Conservation (phyloP, 495 filamentous ascomycete species). For the Penicillium paxilli region DNA sequence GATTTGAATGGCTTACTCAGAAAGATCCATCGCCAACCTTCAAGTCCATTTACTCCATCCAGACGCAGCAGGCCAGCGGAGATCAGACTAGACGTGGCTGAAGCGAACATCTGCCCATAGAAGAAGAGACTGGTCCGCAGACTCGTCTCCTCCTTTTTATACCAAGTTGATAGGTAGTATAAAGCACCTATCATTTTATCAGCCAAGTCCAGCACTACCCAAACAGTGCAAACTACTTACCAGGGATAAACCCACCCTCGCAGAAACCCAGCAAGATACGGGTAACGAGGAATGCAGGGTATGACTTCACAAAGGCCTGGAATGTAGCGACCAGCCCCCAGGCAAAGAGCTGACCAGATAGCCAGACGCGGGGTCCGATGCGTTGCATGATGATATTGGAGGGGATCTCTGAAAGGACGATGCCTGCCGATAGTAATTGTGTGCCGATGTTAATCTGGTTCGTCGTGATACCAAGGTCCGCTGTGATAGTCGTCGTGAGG, state of each 20-base stretch:
- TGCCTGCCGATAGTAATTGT: conserved; percentile 54
- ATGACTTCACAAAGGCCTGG: conserved; percentile 56
- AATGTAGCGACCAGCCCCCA: conserved; percentile 60
- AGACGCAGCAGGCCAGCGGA: conserved; percentile 53
- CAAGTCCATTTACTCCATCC: conserved; percentile 44
- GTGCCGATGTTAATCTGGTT: conserved; percentile 60
- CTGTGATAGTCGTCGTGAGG: conserved; percentile 50
- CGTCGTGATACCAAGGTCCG: conserved; percentile 54
- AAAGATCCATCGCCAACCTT: conserved; percentile 67
- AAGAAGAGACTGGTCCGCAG: conserved; percentile 56
- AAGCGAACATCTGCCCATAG: conserved; percentile 53
- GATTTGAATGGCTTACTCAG: conserved; percentile 32
- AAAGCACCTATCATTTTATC: conserved; percentile 44
- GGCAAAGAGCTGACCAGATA: conserved; percentile 56
- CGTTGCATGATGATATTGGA: conserved; percentile 57
- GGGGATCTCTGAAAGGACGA: conserved; percentile 59
- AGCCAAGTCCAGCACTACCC: not conserved
- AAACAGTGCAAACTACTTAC: conserved; percentile 15
- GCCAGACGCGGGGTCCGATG: conserved; percentile 54
- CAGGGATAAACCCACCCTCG: conserved; percentile 62
- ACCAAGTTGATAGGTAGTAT: conserved; percentile 61
- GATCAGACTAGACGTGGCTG: conserved; percentile 53
- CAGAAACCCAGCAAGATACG: conserved; percentile 56
- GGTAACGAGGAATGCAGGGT: conserved; percentile 51
- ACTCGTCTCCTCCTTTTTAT: conserved; percentile 56